Conservation (phyloP, 768 basidiomycete species). For the Lepiota subincarnata region DNA sequence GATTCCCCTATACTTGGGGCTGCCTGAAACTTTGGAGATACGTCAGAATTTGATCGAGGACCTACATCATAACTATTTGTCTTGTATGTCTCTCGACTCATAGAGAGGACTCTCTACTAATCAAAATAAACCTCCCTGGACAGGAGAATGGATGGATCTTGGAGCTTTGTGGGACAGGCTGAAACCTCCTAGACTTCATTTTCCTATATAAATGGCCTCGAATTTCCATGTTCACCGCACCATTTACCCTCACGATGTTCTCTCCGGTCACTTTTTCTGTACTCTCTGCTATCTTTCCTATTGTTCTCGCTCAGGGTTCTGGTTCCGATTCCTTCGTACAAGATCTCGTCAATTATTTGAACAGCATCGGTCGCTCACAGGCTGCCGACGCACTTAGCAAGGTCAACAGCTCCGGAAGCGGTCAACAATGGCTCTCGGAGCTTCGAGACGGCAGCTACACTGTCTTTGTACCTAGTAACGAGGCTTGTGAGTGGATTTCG, state of each 20-base stretch:
- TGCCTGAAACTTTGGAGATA: neutral
- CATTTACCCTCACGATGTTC: conserved; percentile 8
- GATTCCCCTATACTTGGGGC: neutral
- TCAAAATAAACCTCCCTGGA: neutral
- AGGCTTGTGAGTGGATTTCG: conserved; percentile 40
- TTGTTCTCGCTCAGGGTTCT: conserved; percentile 16
- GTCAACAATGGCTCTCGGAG: conserved; percentile 37
- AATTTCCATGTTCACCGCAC: neutral
- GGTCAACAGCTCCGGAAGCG: conserved; percentile 42
- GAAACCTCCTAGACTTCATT: neutral
- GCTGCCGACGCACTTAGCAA: conserved; percentile 34
- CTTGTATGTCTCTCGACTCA: neutral
- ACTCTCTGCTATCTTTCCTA: conserved; percentile 12
- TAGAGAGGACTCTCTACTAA: neutral
- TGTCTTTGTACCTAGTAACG: conserved; percentile 55
- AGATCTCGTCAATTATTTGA: conserved; percentile 34
- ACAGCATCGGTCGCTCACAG: conserved; percentile 33
- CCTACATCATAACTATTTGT: neutral
- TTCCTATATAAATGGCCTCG: conserved; percentile 1
- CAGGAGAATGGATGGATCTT: conserved; percentile 1
- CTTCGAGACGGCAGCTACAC: conserved; percentile 44
- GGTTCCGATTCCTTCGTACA: conserved; percentile 17
- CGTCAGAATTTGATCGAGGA: neutral
- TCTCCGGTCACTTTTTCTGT: conserved; percentile 15
- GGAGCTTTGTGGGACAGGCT: neutral